Evolutionary conservation across 345 rosid species (phyloP), one percentile per base, ranked within the genome.

Genomic region (Orychophragmus violaceus): DNA sequence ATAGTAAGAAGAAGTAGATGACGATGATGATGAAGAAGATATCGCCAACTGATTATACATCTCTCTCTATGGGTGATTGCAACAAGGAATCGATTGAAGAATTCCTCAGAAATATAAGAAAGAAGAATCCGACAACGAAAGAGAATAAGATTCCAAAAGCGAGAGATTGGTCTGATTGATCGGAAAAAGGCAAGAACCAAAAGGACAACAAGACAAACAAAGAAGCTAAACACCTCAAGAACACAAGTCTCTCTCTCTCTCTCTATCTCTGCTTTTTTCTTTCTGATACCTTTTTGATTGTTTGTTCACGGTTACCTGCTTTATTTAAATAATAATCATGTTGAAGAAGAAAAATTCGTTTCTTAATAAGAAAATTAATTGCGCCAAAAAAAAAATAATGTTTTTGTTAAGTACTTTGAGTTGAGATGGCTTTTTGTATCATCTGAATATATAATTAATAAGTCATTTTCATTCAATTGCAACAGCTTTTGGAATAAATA

Each of bases 1-100:
- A 77, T 88, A 82, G 76, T 82, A 84, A 3, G 87, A 85, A 44
- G 76, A 64, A 17, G 71, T 30, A 0, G 77, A 50, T 1, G 71
- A 58, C 0, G 69, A 62, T 0, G 75, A 72, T 0, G 77, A 32
- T 8, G 32, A 72, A 7, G 76, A 52, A 23, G 72, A 62, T 3
- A 74, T 48, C 9, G 77, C 64, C 46, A 74, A 49, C 49, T 74
- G 77, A 68, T 62, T 74, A 61, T 74, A 68, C 77, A 74, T 74
- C 8, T 54, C 59, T 67, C 51, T 66, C 44, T 33, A 7, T 36
- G 2, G 2, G 7, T 32, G 44, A 54, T 66, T 52, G 21, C 32
- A 74, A 44, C 68, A 74, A 41, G 41, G 11, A 74, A 53, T 36
- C 32, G 45, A 51, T 51, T 39, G 67, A 59, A 54, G 22, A 45